Evolutionary conservation across 2,329 filamentous ascomycete genomes (phyloP), one percentile per base, ranked within the genome.

Genomic region (Aspergillus brunneoviolaceus): DNA sequence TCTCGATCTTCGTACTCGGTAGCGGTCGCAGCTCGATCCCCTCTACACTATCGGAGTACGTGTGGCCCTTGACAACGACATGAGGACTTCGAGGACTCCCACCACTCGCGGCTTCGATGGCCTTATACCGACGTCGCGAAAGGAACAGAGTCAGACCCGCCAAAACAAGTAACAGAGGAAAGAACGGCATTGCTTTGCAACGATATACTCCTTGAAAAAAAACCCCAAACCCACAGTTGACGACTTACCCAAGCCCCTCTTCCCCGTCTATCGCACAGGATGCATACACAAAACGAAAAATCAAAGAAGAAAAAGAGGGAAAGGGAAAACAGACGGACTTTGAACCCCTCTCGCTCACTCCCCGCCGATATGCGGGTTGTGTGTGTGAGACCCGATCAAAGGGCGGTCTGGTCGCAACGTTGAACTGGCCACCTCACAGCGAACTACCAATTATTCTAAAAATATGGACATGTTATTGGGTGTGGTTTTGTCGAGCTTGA

Each of bases 41-140:
- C 16, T 62, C 58, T 9, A 63, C 55, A 31, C 33, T 60, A 29
- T 68, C 66, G 0, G 63, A 65, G 33, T 61, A 68, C 6, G 66
- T 68, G 45, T 66, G 62, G 1, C 66, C 66, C 27, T 63, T 62
- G 3, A 66, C 66, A 2, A 68, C 59, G 0, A 68, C 60, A 9
- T 54, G 56, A 7, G 60, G 53, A 19, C 39, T 45, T 19, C 39
- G 49, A 7, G 39, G 27, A 29, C 49, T 53, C 42, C 55, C 27
- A 29, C 7, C 27, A 29, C 27, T 48, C 7, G 35, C 31, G 11
- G 49, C n/a, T 19, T 61, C 55, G 52, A 57, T 59, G 4, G 61
- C 49, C n/a, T 57, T 58, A 31, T 62, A 62, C 19, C 55, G 60
- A 14, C 65, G 63, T 27, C 60, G 61, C 27, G 58, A 62, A 48